Evolutionary conservation across 2,329 filamentous ascomycete species (phyloP).

Genomic region (Chlorencoelia australis): DNA sequence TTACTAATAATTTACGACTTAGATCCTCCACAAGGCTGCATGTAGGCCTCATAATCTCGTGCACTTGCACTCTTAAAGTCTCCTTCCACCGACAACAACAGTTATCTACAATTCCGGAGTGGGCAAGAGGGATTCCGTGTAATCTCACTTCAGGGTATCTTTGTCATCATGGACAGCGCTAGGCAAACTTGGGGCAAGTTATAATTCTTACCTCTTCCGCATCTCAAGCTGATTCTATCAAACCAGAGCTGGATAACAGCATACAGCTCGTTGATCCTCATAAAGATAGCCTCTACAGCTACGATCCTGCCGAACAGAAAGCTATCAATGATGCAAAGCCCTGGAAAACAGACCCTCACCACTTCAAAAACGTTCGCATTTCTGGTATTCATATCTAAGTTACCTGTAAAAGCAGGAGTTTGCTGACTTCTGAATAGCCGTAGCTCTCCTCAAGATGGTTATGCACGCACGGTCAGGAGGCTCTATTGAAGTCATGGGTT

Average conservation of each 20-base stretch:
- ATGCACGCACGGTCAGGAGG: conserved; percentile 98
- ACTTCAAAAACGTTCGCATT: conserved; percentile 92
- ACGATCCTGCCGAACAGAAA: conserved; percentile 60
- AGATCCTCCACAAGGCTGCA: conserved; percentile 8
- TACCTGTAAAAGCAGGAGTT: too few species aligned
- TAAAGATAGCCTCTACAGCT: conserved; percentile 86
- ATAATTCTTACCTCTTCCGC: conserved; percentile 9
- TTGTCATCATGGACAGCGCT: conserved; percentile 45
- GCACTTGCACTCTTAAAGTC: too few species aligned
- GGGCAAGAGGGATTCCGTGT: too few species aligned
- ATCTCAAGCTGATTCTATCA: conserved; percentile 19
- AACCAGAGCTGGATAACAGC: conserved; percentile 76
- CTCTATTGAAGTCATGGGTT: conserved; percentile 86
- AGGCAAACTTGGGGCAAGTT: conserved; percentile 51
- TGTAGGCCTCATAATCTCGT: too few species aligned
- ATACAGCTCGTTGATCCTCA: conserved; percentile 73
- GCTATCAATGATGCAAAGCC: conserved; percentile 53
- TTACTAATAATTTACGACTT: too few species aligned
- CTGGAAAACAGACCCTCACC: conserved; percentile 68
- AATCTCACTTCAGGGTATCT: too few species aligned
- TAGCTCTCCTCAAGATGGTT: conserved; percentile 95
- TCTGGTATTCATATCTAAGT: too few species aligned
- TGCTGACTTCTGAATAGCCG: too few species aligned
- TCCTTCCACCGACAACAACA: too few species aligned
- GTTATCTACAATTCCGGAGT: too few species aligned